These are phyloP conservation scores for Cyberlindnera nakhonratchasimensis DNA, from an alignment of 805 yeast genomes.

Conservation along the genomic window DNA sequence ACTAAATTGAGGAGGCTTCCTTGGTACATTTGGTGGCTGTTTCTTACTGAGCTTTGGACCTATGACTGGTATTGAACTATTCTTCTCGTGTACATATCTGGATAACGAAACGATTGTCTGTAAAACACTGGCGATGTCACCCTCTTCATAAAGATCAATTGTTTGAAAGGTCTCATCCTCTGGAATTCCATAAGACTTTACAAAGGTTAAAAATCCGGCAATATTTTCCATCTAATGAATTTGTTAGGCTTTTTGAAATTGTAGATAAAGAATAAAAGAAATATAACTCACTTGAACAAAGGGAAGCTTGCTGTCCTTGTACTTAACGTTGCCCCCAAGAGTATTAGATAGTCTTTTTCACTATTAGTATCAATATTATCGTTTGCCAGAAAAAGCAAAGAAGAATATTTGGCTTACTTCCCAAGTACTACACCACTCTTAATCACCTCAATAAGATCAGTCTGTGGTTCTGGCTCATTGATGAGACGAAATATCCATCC, in stretches of 20 bases:
- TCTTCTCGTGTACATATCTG: conserved; percentile 55
- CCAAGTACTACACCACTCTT: conserved; percentile 63
- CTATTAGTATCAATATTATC: not conserved
- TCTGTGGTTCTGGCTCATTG: conserved; percentile 31
- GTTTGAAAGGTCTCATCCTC: conserved; percentile 83
- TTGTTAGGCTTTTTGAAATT: conserved; percentile 17
- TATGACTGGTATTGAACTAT: conserved; percentile 47
- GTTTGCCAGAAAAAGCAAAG: not conserved
- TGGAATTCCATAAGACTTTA: conserved; percentile 64
- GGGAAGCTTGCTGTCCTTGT: conserved; percentile 66
- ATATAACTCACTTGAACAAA: conserved; percentile 42
- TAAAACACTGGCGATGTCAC: conserved; percentile 77
- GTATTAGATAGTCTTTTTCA: conserved; percentile 33
- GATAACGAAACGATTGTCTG: conserved; percentile 72
- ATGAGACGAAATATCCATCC: conserved; percentile 51
- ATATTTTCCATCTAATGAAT: conserved; percentile 73
- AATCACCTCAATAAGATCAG: conserved; percentile 50
- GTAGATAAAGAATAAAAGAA: not conserved
- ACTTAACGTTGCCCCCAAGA: conserved; percentile 40
- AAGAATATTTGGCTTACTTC: conserved; percentile 19
- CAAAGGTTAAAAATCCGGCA: conserved; percentile 61
- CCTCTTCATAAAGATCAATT: conserved; percentile 63
- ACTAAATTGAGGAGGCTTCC: conserved; percentile 47
- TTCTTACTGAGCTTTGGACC: conserved; percentile 56
- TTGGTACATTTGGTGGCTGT: conserved; percentile 48